Evolutionary conservation across 2,329 filamentous ascomycete genomes (phyloP).

Genomic region (Colletotrichum sp.): DNA sequence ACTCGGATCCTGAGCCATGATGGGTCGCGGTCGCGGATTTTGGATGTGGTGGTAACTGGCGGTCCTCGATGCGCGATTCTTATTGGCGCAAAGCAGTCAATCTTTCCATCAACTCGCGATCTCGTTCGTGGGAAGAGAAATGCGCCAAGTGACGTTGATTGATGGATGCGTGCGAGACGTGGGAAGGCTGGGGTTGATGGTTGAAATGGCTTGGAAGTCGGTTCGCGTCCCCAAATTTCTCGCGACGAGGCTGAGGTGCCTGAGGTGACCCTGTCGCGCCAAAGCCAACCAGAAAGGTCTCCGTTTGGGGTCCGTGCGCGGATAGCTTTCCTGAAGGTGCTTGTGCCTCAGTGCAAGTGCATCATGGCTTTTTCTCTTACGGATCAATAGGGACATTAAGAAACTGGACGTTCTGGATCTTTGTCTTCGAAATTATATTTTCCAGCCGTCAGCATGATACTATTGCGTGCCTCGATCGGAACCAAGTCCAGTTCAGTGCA

Average conservation of each 20-base stretch:
- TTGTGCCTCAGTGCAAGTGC: background rate
- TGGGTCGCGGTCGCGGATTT: background rate
- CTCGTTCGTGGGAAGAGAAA: too few species aligned
- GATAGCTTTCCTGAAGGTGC: background rate
- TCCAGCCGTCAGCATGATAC: background rate
- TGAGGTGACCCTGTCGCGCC: constrained; percentile 9
- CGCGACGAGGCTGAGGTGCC: constrained; percentile 23
- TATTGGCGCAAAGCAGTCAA: background rate
- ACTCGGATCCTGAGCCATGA: constrained; percentile 23
- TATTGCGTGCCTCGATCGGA: background rate
- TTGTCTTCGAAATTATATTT: background rate
- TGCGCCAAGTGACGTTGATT: background rate
- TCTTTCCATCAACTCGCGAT: background rate
- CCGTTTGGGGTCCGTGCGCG: background rate
- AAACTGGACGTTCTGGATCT: background rate
- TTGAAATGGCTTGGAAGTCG: background rate
- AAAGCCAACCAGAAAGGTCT: background rate
- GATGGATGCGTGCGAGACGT: background rate
- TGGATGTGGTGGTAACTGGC: background rate
- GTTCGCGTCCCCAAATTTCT: constrained; percentile 23
- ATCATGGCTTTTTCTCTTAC: background rate
- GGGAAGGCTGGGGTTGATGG: background rate
- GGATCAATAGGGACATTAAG: background rate
- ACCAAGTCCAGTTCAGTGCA: accelerated
- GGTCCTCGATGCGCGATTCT: background rate